Conservation (phyloP, 352 stramenopile genomes). For the Plasmopara muralis region DNA sequence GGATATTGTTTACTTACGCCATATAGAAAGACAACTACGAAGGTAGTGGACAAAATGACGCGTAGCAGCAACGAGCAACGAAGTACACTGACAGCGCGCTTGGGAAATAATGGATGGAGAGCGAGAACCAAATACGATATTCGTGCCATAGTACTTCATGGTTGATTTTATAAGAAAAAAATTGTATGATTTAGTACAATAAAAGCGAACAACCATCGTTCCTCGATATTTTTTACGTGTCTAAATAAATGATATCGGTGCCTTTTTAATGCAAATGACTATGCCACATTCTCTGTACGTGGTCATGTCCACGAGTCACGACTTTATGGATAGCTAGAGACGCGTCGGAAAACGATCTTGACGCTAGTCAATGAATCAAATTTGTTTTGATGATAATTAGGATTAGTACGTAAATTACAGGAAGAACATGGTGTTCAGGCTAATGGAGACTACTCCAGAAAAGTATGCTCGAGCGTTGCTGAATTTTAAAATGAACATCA, state of each 20-base stretch:
- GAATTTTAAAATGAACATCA: constrained; percentile 47
- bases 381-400: not conserved
- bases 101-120: too few species aligned
- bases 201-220: constrained; percentile 28
- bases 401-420: constrained; percentile 1
- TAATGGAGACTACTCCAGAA: constrained; percentile 20
- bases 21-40: too few species aligned
- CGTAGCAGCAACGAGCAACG: too few species aligned
- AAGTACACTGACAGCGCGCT: too few species aligned
- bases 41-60: too few species aligned
- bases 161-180: too few species aligned
- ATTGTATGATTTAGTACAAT: too few species aligned
- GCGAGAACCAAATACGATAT: too few species aligned
- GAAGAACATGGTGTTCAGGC: constrained; percentile 29
- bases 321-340: constrained; percentile 26
- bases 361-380: constrained; percentile 2
- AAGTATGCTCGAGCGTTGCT: constrained; percentile 22
- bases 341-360: constrained; percentile 17
- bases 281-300: constrained; percentile 27
- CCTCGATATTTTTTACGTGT: constrained; percentile 33
- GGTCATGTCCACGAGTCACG: constrained; percentile 19
- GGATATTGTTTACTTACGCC: too few species aligned
- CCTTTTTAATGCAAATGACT: constrained; percentile 37
- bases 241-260: constrained; percentile 7
- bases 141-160: not conserved